Conservation (phyloP, 108 stramenopile species). For the Nitzschia sp. region DNA sequence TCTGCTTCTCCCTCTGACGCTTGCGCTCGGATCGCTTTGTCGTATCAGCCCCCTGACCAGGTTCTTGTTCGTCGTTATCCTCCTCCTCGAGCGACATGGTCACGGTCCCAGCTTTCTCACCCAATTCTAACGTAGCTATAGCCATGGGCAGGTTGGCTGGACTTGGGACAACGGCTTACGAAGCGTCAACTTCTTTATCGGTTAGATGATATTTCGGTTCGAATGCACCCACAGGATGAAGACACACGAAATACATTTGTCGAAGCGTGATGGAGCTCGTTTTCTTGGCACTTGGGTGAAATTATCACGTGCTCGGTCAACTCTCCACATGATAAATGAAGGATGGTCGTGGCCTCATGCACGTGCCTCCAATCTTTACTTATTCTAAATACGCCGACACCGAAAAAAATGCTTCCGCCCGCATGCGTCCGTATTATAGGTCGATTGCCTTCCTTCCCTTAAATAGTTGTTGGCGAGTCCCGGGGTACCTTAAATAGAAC, state of each 20-base stretch:
- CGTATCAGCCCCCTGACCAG: slow-evolving; percentile 10
- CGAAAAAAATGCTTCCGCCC: too few relatives aligned
- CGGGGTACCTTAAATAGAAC: too few relatives aligned
- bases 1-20: slow-evolving; percentile 77
- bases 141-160: background rate
- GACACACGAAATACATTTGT: background rate
- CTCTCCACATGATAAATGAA: background rate
- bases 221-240: too few relatives aligned
- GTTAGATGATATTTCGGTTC: too few relatives aligned
- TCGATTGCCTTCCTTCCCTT: too few relatives aligned
- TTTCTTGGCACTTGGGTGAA: background rate
- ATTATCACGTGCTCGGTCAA: background rate
- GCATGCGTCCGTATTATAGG: too few relatives aligned
- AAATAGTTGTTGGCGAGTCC: too few relatives aligned
- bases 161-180: too few relatives aligned
- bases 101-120: background rate
- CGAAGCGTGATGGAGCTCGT: background rate
- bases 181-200: too few relatives aligned
- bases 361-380: too few relatives aligned
- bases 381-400: too few relatives aligned
- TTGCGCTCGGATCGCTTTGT: slow-evolving; percentile 72
- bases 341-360: too few relatives aligned
- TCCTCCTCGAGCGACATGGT: slow-evolving; percentile 26
- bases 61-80: slow-evolving; percentile 3
- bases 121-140: background rate